Evolutionary conservation across 768 basidiomycete species (phyloP).

Genomic region (Russula earlei): DNA sequence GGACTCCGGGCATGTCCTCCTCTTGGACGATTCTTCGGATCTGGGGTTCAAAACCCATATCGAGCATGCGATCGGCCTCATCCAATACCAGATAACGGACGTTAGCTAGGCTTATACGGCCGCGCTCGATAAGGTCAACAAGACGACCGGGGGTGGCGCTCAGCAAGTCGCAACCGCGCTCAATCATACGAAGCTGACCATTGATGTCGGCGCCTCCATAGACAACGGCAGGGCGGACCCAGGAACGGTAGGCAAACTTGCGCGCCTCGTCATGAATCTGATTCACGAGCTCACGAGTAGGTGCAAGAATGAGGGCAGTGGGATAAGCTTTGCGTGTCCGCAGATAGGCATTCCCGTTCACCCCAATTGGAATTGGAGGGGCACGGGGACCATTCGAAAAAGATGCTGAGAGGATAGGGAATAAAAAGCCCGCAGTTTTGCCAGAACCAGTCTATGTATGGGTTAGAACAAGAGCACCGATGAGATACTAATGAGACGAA

Average conservation of each 20-base stretch:
- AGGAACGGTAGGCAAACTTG: constrained; percentile 98
- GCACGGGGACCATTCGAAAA: constrained; percentile 74
- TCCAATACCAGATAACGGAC: constrained; percentile 97
- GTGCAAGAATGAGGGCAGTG: constrained; percentile 94
- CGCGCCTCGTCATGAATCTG: constrained; percentile 99
- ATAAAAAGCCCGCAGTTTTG: constrained; percentile 97
- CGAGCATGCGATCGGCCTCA: constrained; percentile 99
- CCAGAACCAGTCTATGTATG: constrained; percentile 87
- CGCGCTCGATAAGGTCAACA: constrained; percentile 96
- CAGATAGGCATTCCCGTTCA: constrained; percentile 40
- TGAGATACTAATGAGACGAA: constrained; percentile 26
- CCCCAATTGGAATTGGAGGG: constrained; percentile 55
- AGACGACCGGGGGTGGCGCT: constrained; percentile 97
- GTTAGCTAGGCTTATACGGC: constrained; percentile 91
- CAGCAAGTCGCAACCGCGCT: constrained; percentile 94
- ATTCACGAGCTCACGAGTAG: constrained; percentile 96
- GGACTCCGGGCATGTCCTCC: constrained; percentile 94
- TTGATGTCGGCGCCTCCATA: constrained; percentile 99
- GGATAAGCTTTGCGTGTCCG: constrained; percentile 87
- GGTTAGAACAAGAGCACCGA: constrained; percentile 18
- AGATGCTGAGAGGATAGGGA: constrained; percentile 94
- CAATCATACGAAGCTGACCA: constrained; percentile 85
- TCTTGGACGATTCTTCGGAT: constrained; percentile 97
- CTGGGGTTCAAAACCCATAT: constrained; percentile 99
- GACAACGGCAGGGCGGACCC: constrained; percentile 98